Evolutionary conservation across 495 filamentous ascomycete species (phyloP).

Genomic region (Sordaria brevicollis): DNA sequence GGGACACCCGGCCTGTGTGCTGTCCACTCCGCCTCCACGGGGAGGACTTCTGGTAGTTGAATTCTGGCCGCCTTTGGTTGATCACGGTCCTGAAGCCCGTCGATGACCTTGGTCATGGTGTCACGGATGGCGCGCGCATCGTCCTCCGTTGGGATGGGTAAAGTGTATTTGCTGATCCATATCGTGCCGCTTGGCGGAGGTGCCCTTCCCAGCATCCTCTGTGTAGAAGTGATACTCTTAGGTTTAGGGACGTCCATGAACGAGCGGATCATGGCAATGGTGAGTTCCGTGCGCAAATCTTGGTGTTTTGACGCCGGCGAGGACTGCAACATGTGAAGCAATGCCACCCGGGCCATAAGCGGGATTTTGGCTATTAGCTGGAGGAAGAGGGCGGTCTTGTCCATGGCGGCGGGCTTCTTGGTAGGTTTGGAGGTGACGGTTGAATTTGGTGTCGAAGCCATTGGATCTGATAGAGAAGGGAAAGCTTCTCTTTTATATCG

Average conservation of each 20-base stretch:
- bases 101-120: conserved; percentile 53
- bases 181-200: conserved; percentile 65
- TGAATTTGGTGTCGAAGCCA: not conserved
- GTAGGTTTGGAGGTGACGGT: not conserved
- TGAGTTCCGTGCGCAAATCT: conserved; percentile 68
- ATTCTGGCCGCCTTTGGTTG: conserved; percentile 20
- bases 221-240: conserved; percentile 48
- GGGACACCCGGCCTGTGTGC: conserved; percentile 54
- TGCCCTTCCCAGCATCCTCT: conserved; percentile 50
- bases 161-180: conserved; percentile 63
- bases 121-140: conserved; percentile 45
- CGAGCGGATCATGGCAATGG: conserved; percentile 56
- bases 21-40: conserved; percentile 82
- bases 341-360: conserved; percentile 52
- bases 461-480: not conserved
- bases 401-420: not conserved
- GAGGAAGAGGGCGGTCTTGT: conserved; percentile 30
- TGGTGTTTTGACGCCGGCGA: conserved; percentile 63
- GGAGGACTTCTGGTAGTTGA: conserved; percentile 35
- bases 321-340: conserved; percentile 55
- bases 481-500: not conserved
- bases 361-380: conserved; percentile 51
- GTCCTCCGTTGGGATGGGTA: conserved; percentile 32
- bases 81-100: conserved; percentile 40
- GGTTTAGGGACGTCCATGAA: conserved; percentile 37